Evolutionary conservation across 345 rosid species (phyloP), one percentile per base, ranked within the genome.

Genomic region (Pugionium cornutum): DNA sequence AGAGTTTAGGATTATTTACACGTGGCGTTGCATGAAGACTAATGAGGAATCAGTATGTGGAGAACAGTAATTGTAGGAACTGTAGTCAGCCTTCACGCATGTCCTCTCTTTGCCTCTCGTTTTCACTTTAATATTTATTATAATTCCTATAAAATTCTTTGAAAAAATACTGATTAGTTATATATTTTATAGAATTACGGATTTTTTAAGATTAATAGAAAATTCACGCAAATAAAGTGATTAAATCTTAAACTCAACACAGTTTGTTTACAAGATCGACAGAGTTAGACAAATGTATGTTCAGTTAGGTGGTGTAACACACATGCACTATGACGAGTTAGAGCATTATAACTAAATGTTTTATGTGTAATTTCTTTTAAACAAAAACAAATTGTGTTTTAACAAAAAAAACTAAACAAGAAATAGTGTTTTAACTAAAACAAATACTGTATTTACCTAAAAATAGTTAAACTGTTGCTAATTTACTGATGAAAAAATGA

Each of bases 381-480:
- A 36, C 2, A 7, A 30, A 42, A 51, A 32, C 30, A 63, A 18
- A 18, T 18, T 18, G 18, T 18, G 18, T 18, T 18, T 18, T 18
- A 18, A 18, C 18, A 18, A 18, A 0, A 18, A 18, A 18, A 18
- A 18, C 18, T 18, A 18, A 18, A 18, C 18, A 18, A 18, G n/a
- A n/a, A n/a, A n/a, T n/a, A n/a, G n/a, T n/a, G n/a, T n/a, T n/a
- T n/a, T n/a, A n/a, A n/a, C n/a, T n/a, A n/a, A 18, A 18, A 18
- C 33, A 63, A 50, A 29, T 29, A n/a, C 37, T 29, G 28, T 29
- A 50, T 7, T 52, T 8, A 2, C 46, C 72, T 68, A 58, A 48
- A 57, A 39, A 58, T 68, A 68, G 57, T 25, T 37, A 18, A 47
- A 25, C 7, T 31, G 50, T 30, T 39, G 5, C 49, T 46, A 55